Evolutionary conservation across 2,329 filamentous ascomycete genomes (phyloP).

Genomic region (Aspergillus alliaceus): DNA sequence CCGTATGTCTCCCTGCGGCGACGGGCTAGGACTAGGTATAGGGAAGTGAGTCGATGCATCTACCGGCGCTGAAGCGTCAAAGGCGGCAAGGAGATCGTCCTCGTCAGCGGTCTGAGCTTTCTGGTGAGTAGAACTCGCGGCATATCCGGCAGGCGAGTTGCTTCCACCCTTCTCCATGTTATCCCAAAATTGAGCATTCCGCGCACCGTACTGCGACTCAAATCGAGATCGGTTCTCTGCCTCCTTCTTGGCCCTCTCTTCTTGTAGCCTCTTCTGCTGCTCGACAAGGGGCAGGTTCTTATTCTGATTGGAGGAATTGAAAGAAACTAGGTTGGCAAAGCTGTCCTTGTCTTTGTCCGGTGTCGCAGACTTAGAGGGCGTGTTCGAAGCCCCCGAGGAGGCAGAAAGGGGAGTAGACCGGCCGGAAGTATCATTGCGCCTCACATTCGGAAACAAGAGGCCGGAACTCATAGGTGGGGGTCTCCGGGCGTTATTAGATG

Average conservation of each 20-base stretch:
- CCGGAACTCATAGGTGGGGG: constrained; percentile 38
- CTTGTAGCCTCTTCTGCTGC: constrained; percentile 68
- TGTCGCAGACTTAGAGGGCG: constrained; percentile 41
- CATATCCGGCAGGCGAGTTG: constrained; percentile 44
- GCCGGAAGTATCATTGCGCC: constrained; percentile 41
- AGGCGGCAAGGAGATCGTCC: constrained; percentile 62
- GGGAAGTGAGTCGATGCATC: constrained; percentile 62
- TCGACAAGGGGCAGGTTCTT: constrained; percentile 70
- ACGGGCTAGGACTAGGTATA: constrained; percentile 38
- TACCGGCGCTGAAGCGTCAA: constrained; percentile 59
- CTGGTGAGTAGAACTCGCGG: constrained; percentile 41
- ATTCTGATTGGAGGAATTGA: constrained; percentile 46
- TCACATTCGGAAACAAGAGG: constrained; percentile 35
- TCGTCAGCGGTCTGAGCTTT: constrained; percentile 53
- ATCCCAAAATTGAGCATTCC: constrained; percentile 72
- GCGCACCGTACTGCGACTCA: constrained; percentile 73
- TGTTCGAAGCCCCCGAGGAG: constrained; percentile 31
- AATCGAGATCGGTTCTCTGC: constrained; percentile 69
- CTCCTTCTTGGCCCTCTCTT: constrained; percentile 74
- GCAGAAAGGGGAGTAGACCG: constrained; percentile 44
- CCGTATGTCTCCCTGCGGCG: constrained; percentile 24
- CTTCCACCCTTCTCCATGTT: constrained; percentile 60
- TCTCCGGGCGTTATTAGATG: constrained; percentile 33
- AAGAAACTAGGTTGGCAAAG: constrained; percentile 67
- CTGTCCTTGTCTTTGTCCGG: constrained; percentile 45